Evolutionary conservation across 2,329 filamentous ascomycete genomes (phyloP), one percentile per base, ranked within the genome.

Genomic region (Pseudocercospora fuligena): DNA sequence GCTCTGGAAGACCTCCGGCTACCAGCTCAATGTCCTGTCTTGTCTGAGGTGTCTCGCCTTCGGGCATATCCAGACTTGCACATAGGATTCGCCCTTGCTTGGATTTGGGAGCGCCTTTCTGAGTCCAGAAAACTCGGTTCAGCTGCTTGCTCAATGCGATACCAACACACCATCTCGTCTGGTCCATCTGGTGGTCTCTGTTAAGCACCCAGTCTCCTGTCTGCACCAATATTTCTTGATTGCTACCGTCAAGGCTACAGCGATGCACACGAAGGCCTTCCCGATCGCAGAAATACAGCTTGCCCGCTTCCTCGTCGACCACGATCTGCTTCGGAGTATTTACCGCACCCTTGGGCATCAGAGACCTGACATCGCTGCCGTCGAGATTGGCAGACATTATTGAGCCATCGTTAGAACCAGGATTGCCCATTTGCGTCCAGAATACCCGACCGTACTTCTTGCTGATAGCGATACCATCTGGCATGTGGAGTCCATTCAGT

Each of bases 51-150:
- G 71, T 74, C 14, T 33, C 36, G 21, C 63, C 63, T 0, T 66
- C 36, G 0, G 80, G 80, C 3, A 79, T 79, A 0, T 80, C 72
- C 0, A 87, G 76, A 16, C 76, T 73, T 0, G 87, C 85, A 4
- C 79, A 76, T 72, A 86, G 86, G 51, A 89, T 87, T 3, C 83
- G 80, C 0, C 87, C 87, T 47, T 80, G 73, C 1, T 75, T 77
- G 0, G 79, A 81, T 73, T 88, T 89, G 2, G 82, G 80, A 0
- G 80, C 76, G 0, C 87, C 87, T 70, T 89, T 89, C 60, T 89
- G 87, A 0, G 84, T 86, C 87, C 87, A 89, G 79, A 85, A 89
- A 54, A 89, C 78, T 49, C 82, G 80, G 14, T 81, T 80, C 0
- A 76, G 75, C 0, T 74, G 66, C 31, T 56, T 63, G 2, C 82